phyloP scores from a whole-genome alignment of 768 basidiomycete genomes.

The Hericium alpestre region DNA sequence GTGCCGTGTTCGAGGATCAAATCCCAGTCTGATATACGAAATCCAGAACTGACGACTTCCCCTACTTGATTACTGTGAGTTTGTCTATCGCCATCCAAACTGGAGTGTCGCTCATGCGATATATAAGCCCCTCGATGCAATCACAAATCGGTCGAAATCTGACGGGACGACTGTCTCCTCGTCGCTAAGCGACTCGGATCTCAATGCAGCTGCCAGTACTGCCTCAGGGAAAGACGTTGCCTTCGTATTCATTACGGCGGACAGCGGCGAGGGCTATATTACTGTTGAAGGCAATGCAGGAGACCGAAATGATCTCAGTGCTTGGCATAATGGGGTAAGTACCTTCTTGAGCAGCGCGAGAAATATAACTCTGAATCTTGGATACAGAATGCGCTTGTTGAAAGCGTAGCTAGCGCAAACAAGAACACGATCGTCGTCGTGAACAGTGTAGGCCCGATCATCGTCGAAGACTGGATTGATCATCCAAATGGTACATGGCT shows the following conservation, averaged over 20 bases:
- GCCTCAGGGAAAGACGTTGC: constrained; percentile 41
- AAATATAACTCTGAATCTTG: background rate
- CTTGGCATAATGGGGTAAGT: background rate
- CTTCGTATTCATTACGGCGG: constrained; percentile 67
- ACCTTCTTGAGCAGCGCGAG: background rate
- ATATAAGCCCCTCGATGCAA: background rate
- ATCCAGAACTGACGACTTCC: constrained; percentile 1
- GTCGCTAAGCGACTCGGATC: background rate
- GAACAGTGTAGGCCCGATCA: constrained; percentile 66
- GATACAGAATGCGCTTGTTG: constrained; percentile 26
- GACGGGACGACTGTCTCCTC: constrained; percentile 1
- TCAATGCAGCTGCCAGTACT: background rate
- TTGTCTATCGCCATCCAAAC: background rate
- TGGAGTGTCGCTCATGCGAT: background rate
- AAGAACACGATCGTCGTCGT: constrained; percentile 74
- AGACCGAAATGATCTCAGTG: constrained; percentile 29
- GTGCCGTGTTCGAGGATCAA: background rate
- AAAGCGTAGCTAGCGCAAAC: constrained; percentile 53
- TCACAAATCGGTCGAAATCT: background rate
- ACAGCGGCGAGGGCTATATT: constrained; percentile 76
- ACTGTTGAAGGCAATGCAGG: constrained; percentile 66
- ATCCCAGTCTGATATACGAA: background rate
- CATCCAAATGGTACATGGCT: constrained; percentile 47
- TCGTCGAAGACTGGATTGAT: constrained; percentile 57
- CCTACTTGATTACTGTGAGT: constrained; percentile 1